Evolutionary conservation across 257 asterid species (phyloP).

Genomic region (Gynochthodes officinalis): DNA sequence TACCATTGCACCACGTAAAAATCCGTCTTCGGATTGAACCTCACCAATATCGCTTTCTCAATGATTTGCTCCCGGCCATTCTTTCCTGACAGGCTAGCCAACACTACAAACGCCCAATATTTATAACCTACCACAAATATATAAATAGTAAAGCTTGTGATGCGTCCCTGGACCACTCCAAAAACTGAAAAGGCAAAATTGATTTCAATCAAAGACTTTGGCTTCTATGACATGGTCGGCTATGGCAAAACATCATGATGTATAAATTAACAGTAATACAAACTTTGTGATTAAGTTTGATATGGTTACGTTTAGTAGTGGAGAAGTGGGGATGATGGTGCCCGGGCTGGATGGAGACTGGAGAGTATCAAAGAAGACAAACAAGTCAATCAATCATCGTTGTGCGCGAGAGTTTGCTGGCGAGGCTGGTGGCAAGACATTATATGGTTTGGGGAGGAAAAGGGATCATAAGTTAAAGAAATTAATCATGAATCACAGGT

Average conservation of each 20-base stretch:
- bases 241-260: background rate
- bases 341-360: background rate
- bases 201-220: background rate
- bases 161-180: conserved; percentile 3
- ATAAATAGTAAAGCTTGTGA: background rate
- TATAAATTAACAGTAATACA: too few species aligned
- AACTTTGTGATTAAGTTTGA: too few species aligned
- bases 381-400: too few species aligned
- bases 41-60: conserved; percentile 77
- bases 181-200: background rate
- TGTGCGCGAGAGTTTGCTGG: conserved; percentile 1
- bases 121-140: too few species aligned
- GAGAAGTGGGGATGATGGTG: background rate
- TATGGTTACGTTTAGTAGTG: background rate
- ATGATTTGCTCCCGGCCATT: too few species aligned
- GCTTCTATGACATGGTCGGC: background rate
- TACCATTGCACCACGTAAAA: conserved; percentile 42
- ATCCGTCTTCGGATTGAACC: conserved; percentile 92
- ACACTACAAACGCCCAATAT: too few species aligned
- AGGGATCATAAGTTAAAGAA: background rate
- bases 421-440: conserved; percentile 4
- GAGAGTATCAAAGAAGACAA: background rate
- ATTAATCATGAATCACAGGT: background rate
- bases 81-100: too few species aligned
- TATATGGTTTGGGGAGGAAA: background rate